Evolutionary conservation across 768 basidiomycete genomes (phyloP), one percentile per base, ranked within the genome.

Genomic region (Amanita rubescens): DNA sequence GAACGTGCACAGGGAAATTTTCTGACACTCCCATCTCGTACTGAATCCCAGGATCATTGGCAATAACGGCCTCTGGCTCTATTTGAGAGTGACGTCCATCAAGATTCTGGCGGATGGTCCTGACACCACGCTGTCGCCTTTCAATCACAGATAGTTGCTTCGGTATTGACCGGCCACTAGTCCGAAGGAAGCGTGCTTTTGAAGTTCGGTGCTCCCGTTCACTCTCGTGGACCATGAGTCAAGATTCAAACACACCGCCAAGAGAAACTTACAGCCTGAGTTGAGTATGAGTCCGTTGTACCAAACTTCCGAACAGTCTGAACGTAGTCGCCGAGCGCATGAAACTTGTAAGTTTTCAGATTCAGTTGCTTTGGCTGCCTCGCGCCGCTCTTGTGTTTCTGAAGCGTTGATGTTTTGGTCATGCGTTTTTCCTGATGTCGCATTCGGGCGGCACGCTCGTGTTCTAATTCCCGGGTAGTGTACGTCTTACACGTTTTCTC

Each of bases 401-500:
- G 54, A 44, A 5, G 42, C 5, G 19, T 44, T 44, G 42, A 44
- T 44, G 55, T 32, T 19, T 14, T 11, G 10, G 2, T 30, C 14
- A 6, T 3, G 12, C 20, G 14, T 8, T 7, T n/a, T n/a, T n/a
- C n/a, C n/a, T n/a, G n/a, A n/a, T n/a, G n/a, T n/a, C n/a, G n/a
- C n/a, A n/a, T n/a, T n/a, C n/a, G n/a, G n/a, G n/a, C n/a, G n/a
- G n/a, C n/a, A n/a, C n/a, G n/a, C n/a, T n/a, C n/a, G n/a, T 20
- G 20, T 22, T 33, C 47, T 20, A 33, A 33, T 33, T 49, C 47
- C 27, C 47, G 10, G 10, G 30, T 12, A 7, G 30, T 5, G 22
- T 67, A 64, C 1, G 75, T 62, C 55, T 77, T 77, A 1, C 70
- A 71, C n/a, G n/a, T n/a, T n/a, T n/a, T n/a, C n/a, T n/a, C n/a